Evolutionary conservation across 208 protist genomes (phyloP).

Genomic region (Crithidia brevicula): DNA sequence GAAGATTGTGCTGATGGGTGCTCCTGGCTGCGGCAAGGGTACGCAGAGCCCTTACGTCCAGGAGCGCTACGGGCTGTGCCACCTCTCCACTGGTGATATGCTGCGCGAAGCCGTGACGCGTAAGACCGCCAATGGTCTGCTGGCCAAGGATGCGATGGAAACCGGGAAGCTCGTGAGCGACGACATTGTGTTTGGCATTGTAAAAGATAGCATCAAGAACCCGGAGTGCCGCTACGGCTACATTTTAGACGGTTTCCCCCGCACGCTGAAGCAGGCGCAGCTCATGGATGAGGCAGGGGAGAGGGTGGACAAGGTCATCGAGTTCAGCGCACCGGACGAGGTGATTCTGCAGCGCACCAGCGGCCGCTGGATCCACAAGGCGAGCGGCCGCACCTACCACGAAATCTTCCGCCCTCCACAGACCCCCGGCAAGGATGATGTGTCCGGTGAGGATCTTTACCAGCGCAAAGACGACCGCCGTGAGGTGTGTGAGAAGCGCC

Average conservation of each 20-base stretch:
- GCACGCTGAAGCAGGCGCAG: constrained; percentile 93
- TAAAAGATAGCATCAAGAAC: constrained; percentile 84
- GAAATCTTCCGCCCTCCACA: constrained; percentile 92
- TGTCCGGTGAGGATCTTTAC: constrained; percentile 93
- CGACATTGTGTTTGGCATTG: constrained; percentile 92
- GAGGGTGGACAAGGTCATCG: constrained; percentile 87
- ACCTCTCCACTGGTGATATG: constrained; percentile 96
- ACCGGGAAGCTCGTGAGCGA: constrained; percentile 89
- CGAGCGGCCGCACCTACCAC: constrained; percentile 94
- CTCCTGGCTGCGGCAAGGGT: constrained; percentile 94
- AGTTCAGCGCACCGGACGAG: constrained; percentile 92
- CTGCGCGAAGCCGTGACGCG: constrained; percentile 84
- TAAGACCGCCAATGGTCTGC: constrained; percentile 69
- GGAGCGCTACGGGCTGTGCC: constrained; percentile 91
- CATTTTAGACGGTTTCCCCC: constrained; percentile 96
- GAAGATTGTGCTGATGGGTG: constrained; percentile 92
- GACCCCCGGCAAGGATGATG: constrained; percentile 86
- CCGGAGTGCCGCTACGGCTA: constrained; percentile 91
- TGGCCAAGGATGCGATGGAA: constrained; percentile 80
- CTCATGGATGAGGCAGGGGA: constrained; percentile 87
- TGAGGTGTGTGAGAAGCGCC: constrained; percentile 87
- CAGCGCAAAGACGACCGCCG: constrained; percentile 94
- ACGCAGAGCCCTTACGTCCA: constrained; percentile 92
- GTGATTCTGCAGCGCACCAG: constrained; percentile 92
- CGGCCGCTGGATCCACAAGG: constrained; percentile 92